These are phyloP conservation scores for Luvunga scandens DNA, from an alignment of 345 rosid genomes.

Conservation along the genomic window DNA sequence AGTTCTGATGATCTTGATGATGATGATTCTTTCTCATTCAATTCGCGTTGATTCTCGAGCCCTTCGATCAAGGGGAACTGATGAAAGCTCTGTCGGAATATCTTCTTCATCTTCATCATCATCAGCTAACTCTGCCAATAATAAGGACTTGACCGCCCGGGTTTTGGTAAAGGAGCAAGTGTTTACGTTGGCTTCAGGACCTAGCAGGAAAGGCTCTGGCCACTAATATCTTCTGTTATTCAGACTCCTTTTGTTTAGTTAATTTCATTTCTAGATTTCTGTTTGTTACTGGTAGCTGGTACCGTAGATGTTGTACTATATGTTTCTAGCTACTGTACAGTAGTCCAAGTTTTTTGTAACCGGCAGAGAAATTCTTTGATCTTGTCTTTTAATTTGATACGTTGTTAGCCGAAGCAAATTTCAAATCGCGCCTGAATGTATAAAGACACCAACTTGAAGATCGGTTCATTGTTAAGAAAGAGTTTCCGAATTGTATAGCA, in stretches of 20 bases:
- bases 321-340: background rate
- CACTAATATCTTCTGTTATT: conserved; percentile 31
- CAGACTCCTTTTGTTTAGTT: background rate
- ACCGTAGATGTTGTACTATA: background rate
- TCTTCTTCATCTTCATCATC: conserved; percentile 12
- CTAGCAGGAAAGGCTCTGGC: conserved; percentile 81
- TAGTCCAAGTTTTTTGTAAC: background rate
- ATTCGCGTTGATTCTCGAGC: conserved; percentile 34
- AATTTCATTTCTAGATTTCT: background rate
- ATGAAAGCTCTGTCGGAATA: conserved; percentile 10
- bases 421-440: background rate
- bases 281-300: background rate
- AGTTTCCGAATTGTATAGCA: background rate
- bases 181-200: conserved; percentile 60
- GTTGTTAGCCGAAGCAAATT: background rate
- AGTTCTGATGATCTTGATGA: conserved; percentile 27
- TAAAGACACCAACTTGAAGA: background rate
- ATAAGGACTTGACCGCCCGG: background rate
- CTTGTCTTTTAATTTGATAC: background rate
- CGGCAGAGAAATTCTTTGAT: conserved; percentile 8
- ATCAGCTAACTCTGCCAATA: background rate
- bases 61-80: conserved; percentile 14
- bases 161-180: conserved; percentile 19
- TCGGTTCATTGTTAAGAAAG: background rate
- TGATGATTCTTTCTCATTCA: conserved; percentile 31